Percentiles rank a stretch among this genome's conserved stretches.
Evolutionary conservation across 805 yeast genomes (phyloP).

Genomic region (Candida gorgasii): DNA sequence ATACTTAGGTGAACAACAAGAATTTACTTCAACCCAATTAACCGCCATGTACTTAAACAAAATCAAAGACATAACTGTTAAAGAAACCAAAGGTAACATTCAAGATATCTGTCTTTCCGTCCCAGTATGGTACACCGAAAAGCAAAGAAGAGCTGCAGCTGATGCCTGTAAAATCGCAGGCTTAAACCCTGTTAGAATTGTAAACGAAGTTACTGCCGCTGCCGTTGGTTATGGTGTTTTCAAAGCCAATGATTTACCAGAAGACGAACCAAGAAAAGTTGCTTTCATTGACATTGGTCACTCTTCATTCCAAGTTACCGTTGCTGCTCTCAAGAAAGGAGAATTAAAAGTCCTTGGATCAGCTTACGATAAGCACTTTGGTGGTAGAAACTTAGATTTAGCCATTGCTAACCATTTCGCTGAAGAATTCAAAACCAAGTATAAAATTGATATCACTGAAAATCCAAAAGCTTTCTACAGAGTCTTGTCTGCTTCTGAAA

Average conservation of each 20-base stretch:
- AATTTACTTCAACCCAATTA: slow-evolving; percentile 85
- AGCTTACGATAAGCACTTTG: slow-evolving; percentile 93
- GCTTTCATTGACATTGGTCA: slow-evolving; percentile 97
- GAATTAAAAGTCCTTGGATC: slow-evolving; percentile 91
- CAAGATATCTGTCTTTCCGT: slow-evolving; percentile 91
- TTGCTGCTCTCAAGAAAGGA: slow-evolving; percentile 92
- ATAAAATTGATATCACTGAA: slow-evolving; percentile 87
- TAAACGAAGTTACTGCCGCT: slow-evolving; percentile 97
- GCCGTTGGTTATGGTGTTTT: slow-evolving; percentile 99
- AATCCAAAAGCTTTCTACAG: slow-evolving; percentile 96
- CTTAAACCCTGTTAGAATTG: slow-evolving; percentile 96
- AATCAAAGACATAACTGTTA: slow-evolving; percentile 74
- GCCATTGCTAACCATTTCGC: slow-evolving; percentile 96
- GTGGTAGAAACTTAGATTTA: slow-evolving; percentile 95
- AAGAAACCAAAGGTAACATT: slow-evolving; percentile 80
- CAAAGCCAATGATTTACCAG: slow-evolving; percentile 90
- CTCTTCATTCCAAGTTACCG: slow-evolving; percentile 87
- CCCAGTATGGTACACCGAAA: slow-evolving; percentile 96
- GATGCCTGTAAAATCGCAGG: slow-evolving; percentile 97
- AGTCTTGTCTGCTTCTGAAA: slow-evolving; percentile 88
- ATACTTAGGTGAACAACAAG: slow-evolving; percentile 73
- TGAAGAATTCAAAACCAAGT: slow-evolving; percentile 84
- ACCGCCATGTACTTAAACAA: slow-evolving; percentile 94
- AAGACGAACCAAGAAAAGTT: slow-evolving; percentile 84
- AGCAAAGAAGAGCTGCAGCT: slow-evolving; percentile 92